Base-by-base conservation (phyloP, 2,329 filamentous ascomycete species). In the Aphanoascus verrucosus region DNA sequence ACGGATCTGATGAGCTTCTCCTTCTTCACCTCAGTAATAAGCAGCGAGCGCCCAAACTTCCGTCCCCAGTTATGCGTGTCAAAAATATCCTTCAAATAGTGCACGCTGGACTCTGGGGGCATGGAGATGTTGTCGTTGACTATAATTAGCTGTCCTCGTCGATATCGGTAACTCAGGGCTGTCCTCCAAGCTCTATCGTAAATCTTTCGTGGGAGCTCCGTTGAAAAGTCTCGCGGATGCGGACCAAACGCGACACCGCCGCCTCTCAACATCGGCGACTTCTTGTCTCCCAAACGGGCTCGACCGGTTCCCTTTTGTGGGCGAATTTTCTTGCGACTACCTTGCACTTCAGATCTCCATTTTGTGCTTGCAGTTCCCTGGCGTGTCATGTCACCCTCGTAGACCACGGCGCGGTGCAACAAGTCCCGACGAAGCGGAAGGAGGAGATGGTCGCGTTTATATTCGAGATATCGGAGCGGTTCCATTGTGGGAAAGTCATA, bases 151-250 rank as follows among this genome's bases (percentile, higher is more conserved):
- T 97, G 88, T 47, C 90, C 93, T 60, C 83, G 82, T 60, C 84
- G 78, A 72, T 93, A 97, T 56, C 93, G 83, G 74, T 95, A 94
- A 65, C 86, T 93, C 59, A 98, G 78, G 9, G 93, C 93, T 42
- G 86, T 97, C 66, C 93, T 82, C 88, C 88, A 97, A 8, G 93
- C 93, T 62, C 94, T 78, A 71, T 97, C 90, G 74, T 98, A 98
- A 46, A 95, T 81, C 74, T 97, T 97, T 66, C 79, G 79, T 62
- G 85, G 89, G 53, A 98, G 76, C 14, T 79, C 79, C 19, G 90
- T 94, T 56, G 81, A 81, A 66, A 98, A 98, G 72, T 97, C 88
- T 67, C 93, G 80, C 23, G 90, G 90, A 62, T 90, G 84, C 28
- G 93, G 93, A n/a, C 93, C 93, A 64, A 89, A 88, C 0, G 83